Percentiles rank a stretch among this genome's conserved stretches.
Evolutionary conservation across 2,329 filamentous ascomycete genomes (phyloP).

Genomic region (Ophiostoma sp.): DNA sequence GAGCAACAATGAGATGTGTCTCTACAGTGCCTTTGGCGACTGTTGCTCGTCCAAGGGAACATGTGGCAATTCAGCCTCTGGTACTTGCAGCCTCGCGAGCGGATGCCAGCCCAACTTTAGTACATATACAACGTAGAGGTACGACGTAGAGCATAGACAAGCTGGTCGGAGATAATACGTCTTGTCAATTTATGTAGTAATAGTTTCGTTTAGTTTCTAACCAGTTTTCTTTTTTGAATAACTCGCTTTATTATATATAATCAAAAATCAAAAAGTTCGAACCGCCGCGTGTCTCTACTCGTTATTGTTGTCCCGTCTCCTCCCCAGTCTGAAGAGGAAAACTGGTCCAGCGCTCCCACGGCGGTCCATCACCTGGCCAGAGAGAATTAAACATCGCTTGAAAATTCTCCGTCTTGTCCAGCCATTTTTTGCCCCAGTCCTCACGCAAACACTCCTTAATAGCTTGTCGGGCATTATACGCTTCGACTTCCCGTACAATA

Average conservation of each 20-base stretch:
- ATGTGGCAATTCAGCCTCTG: neutral
- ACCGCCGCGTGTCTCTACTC: neutral
- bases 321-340: neutral
- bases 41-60: neutral
- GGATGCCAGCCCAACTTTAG: neutral
- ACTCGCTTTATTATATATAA: neutral
- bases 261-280: neutral
- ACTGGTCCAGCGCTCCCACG: neutral
- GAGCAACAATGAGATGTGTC: neutral
- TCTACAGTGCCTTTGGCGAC: neutral
- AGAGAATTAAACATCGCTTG: neutral
- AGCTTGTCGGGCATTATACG: neutral
- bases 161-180: no score
- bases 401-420: neutral
- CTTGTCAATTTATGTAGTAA: no score
- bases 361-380: neutral
- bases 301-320: neutral
- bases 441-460: neutral
- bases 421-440: neutral
- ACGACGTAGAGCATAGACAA: no score
- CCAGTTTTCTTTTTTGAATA: neutral
- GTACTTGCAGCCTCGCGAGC: neutral
- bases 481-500: neutral
- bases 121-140: neutral
- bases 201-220: neutral